Percentiles rank a stretch among this genome's conserved stretches.
These are phyloP conservation scores for Goffeauzyma gilvescens DNA, from an alignment of 768 basidiomycete species.

Conservation along the genomic window DNA sequence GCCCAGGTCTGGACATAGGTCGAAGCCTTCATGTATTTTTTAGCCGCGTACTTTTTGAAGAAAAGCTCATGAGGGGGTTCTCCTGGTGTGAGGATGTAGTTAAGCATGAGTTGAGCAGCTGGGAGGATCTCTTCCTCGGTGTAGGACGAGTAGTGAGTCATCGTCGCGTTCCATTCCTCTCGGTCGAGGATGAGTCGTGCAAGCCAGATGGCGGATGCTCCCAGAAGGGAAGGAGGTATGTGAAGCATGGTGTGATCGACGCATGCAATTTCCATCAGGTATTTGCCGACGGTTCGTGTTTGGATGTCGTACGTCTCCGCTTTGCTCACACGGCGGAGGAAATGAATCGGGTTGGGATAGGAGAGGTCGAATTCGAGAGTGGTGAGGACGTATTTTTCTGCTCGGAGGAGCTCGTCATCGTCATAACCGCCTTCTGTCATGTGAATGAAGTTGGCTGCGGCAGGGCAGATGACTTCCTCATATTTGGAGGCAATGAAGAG, in stretches of 20 bases:
- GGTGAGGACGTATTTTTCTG: slow-evolving; percentile 71
- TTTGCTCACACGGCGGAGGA: slow-evolving; percentile 72
- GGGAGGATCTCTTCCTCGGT: slow-evolving; percentile 60
- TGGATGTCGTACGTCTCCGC: slow-evolving; percentile 79
- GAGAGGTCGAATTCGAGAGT: slow-evolving; percentile 70
- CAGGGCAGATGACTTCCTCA: slow-evolving; percentile 79
- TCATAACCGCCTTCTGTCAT: slow-evolving; percentile 61
- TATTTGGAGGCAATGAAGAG: slow-evolving; percentile 79
- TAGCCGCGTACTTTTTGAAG: slow-evolving; percentile 72
- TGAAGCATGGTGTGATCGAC: slow-evolving; percentile 62
- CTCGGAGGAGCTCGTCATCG: slow-evolving; percentile 63
- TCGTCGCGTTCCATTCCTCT: slow-evolving; percentile 66
- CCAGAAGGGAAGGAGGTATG: slow-evolving; percentile 55
- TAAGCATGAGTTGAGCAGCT: slow-evolving; percentile 67
- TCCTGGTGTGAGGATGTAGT: slow-evolving; percentile 46
- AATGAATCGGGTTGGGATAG: slow-evolving; percentile 75
- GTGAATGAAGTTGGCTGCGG: slow-evolving; percentile 57
- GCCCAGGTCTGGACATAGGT: slow-evolving; percentile 74
- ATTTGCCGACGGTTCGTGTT: slow-evolving; percentile 72
- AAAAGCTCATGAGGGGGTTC: slow-evolving; percentile 51
- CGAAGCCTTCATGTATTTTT: slow-evolving; percentile 63
- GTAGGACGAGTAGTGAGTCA: slow-evolving; percentile 75
- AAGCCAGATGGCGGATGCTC: slow-evolving; percentile 73
- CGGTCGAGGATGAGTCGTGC: slow-evolving; percentile 59
- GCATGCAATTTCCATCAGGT: slow-evolving; percentile 66